These are phyloP conservation scores for Phlyctochytrium bullatum DNA, from an alignment of 192 early-diverging fungal genomes.

Conservation along the genomic window DNA sequence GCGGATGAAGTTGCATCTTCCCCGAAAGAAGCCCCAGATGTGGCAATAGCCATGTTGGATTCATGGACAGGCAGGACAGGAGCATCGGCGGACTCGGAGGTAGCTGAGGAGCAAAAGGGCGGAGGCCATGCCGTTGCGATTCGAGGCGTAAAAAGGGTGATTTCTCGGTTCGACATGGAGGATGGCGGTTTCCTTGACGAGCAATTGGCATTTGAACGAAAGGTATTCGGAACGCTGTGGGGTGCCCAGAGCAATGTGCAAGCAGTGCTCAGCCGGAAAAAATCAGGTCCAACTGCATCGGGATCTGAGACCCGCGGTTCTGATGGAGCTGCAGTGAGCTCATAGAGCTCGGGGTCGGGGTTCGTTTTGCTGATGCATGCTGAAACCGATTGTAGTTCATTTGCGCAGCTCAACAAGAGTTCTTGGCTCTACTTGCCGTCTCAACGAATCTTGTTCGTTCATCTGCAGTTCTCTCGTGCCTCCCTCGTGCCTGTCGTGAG, in stretches of 20 bases:
- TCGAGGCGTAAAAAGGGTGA: slow-evolving; percentile 50
- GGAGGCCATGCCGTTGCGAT: slow-evolving; percentile 46
- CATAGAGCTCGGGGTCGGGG: too few species aligned
- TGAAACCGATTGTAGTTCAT: too few species aligned
- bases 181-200: not conserved
- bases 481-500: too few species aligned
- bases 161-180: not conserved
- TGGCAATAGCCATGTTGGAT: slow-evolving; percentile 35
- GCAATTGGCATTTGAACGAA: slow-evolving; percentile 13
- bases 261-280: too few species aligned
- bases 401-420: too few species aligned
- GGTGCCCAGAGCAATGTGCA: slow-evolving; percentile 23
- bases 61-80: not conserved
- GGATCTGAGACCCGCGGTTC: too few species aligned
- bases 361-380: too few species aligned
- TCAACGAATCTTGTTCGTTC: too few species aligned
- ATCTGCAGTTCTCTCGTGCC: too few species aligned
- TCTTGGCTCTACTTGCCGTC: too few species aligned
- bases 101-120: slow-evolving; percentile 12
- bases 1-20: slow-evolving; percentile 20
- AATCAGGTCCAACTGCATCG: too few species aligned
- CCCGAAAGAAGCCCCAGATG: slow-evolving; percentile 18
- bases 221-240: slow-evolving; percentile 22
- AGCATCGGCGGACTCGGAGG: slow-evolving; percentile 6
- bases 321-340: too few species aligned